Conservation (phyloP, 371 early-diverging fungal species). For the Funneliformis caledonium region DNA sequence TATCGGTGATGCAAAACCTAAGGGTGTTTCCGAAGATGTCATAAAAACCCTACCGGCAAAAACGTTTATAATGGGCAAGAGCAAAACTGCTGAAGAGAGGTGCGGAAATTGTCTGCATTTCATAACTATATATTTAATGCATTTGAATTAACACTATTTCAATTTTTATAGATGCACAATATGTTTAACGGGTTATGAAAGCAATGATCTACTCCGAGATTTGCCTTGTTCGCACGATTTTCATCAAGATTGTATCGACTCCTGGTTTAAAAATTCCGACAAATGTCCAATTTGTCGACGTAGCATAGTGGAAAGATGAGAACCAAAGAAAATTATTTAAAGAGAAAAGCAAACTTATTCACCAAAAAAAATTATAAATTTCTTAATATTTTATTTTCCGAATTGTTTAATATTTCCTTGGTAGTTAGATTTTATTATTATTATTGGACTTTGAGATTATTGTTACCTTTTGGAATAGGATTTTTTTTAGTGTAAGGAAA, state of each 20-base stretch:
- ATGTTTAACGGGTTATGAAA: constrained; percentile 35
- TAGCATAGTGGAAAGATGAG: constrained; percentile 1
- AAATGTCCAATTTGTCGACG: constrained; percentile 39
- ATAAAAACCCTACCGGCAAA: constrained; percentile 30
- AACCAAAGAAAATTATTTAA: neutral
- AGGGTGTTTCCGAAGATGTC: constrained; percentile 28
- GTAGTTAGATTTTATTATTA: neutral
- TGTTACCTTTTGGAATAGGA: neutral
- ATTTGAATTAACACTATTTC: neutral
- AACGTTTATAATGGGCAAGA: constrained; percentile 4
- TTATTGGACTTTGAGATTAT: neutral
- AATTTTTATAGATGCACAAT: constrained; percentile 32
- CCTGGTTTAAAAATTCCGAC: constrained; percentile 33
- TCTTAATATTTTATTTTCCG: neutral
- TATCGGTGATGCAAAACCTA: constrained; percentile 39
- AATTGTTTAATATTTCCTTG: neutral
- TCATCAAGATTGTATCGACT: constrained; percentile 38
- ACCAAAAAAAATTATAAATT: neutral
- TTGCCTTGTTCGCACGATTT: constrained; percentile 40
- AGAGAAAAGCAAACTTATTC: neutral
- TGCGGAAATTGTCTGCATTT: neutral
- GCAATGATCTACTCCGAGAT: constrained; percentile 13
- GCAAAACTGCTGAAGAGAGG: constrained; percentile 32
- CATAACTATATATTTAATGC: neutral
- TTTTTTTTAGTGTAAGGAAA: neutral